Evolutionary conservation across 2,329 filamentous ascomycete species (phyloP).

Genomic region (Epicoccum nigrum): DNA sequence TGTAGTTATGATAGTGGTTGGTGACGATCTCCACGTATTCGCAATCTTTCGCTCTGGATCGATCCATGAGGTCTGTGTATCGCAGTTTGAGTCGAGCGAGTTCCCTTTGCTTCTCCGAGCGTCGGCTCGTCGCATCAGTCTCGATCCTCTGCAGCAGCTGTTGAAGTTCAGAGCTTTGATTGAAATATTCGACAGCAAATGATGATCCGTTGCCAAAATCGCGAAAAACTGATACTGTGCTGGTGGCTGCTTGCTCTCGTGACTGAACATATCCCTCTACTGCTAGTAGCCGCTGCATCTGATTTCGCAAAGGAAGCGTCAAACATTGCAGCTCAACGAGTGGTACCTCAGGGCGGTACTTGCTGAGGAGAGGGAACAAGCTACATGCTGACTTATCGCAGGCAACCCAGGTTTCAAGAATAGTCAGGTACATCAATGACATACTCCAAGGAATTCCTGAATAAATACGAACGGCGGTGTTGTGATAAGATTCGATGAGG

Average conservation of each 20-base stretch:
- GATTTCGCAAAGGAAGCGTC: constrained; percentile 50
- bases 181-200: constrained; percentile 59
- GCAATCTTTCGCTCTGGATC: constrained; percentile 17
- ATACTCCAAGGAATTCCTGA: constrained; percentile 51
- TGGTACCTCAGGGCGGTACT: constrained; percentile 58
- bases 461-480: constrained; percentile 41
- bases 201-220: constrained; percentile 43
- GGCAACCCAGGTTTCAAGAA: constrained; percentile 65
- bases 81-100: constrained; percentile 14
- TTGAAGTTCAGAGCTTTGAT: constrained; percentile 53
- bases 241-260: constrained; percentile 33
- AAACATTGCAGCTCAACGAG: constrained; percentile 51
- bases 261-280: constrained; percentile 57
- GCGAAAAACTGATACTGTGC: constrained; percentile 45
- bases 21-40: constrained; percentile 9
- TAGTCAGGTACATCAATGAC: constrained; percentile 63
- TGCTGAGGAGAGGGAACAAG: constrained; percentile 49
- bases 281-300: constrained; percentile 54
- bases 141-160: constrained; percentile 48
- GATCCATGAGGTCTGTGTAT: constrained; percentile 24
- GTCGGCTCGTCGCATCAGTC: constrained; percentile 37
- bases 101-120: constrained; percentile 31
- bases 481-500: constrained; percentile 27
- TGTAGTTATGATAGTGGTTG: constrained; percentile 13
- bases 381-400: constrained; percentile 57